phyloP scores from a whole-genome alignment of 2,329 filamentous ascomycete species.

The Ophiostoma montium region DNA sequence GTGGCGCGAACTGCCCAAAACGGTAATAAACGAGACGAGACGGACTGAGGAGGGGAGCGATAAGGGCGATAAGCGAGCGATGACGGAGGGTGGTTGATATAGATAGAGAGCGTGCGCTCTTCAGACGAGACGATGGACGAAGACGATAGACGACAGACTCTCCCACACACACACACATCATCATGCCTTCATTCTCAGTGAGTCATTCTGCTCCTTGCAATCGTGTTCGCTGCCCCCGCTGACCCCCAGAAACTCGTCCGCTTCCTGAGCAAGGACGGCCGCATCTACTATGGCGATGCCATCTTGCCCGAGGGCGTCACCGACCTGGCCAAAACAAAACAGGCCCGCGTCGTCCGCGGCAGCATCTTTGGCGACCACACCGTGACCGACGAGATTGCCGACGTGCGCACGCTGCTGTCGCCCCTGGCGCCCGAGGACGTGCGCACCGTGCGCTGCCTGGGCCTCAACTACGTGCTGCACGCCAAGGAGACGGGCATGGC shows the following conservation, averaged over 20 bases:
- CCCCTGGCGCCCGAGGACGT: conserved; percentile 50
- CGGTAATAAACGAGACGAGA: no score
- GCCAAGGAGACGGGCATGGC: conserved; percentile 56
- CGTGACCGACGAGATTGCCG: conserved; percentile 47
- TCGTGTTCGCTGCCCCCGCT: conserved; percentile 19
- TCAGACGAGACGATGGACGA: no score
- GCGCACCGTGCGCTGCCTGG: conserved; percentile 53
- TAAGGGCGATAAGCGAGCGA: no score
- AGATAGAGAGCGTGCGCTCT: no score
- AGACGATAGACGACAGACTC: no score
- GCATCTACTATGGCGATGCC: conserved; percentile 60
- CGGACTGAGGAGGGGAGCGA: no score
- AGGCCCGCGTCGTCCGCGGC: conserved; percentile 49
- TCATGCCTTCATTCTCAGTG: conserved; percentile 34
- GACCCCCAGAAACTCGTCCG: conserved; percentile 49
- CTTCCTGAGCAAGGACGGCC: conserved; percentile 57
- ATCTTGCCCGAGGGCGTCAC: conserved; percentile 46
- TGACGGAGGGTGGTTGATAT: no score
- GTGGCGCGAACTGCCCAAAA: conserved; percentile 2
- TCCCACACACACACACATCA: not conserved
- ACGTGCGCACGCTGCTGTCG: conserved; percentile 42
- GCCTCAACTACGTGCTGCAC: conserved; percentile 59
- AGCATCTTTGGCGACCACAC: conserved; percentile 51
- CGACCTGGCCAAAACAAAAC: conserved; percentile 45
- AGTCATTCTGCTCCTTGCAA: conserved; percentile 10